Percentiles rank a stretch among this genome's conserved stretches.
Conservation (phyloP, 768 basidiomycete species). For the Lyophyllum semitale region DNA sequence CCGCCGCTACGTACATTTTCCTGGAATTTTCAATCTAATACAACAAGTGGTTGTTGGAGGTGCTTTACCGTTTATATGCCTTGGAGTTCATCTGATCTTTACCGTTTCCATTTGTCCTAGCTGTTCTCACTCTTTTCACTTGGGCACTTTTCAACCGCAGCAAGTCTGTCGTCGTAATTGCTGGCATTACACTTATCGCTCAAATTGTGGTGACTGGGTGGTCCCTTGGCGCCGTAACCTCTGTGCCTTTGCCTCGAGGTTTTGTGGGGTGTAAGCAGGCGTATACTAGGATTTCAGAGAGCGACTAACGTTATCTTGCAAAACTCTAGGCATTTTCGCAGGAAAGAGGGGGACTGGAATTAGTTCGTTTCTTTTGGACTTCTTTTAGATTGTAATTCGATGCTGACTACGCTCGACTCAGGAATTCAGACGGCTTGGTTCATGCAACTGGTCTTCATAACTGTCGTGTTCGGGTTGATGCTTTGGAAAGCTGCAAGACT, state of each 20-base stretch:
- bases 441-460: constrained; percentile 16
- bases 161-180: not conserved
- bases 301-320: not conserved
- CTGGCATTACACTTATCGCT: not conserved
- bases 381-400: not conserved
- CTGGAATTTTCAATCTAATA: constrained; percentile 12
- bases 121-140: constrained; percentile 12
- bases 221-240: constrained; percentile 15
- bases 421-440: constrained; percentile 13
- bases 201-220: constrained; percentile 16
- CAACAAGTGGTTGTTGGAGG: constrained; percentile 14
- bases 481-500: constrained; percentile 15
- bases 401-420: not conserved
- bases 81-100: not conserved
- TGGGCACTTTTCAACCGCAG: constrained; percentile 13
- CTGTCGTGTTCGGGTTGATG: constrained; percentile 18
- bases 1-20: constrained; percentile 11
- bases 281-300: not conserved
- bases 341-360: constrained; percentile 14
- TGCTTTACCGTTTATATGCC: not conserved
- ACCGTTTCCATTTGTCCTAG: not conserved
- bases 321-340: constrained; percentile 8
- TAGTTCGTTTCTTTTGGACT: constrained; percentile 1
- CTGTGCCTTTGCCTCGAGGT: constrained; percentile 10
- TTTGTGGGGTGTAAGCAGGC: constrained; percentile 12